Conservation (phyloP, 495 filamentous ascomycete genomes). For the Pyrenula aspistea region DNA sequence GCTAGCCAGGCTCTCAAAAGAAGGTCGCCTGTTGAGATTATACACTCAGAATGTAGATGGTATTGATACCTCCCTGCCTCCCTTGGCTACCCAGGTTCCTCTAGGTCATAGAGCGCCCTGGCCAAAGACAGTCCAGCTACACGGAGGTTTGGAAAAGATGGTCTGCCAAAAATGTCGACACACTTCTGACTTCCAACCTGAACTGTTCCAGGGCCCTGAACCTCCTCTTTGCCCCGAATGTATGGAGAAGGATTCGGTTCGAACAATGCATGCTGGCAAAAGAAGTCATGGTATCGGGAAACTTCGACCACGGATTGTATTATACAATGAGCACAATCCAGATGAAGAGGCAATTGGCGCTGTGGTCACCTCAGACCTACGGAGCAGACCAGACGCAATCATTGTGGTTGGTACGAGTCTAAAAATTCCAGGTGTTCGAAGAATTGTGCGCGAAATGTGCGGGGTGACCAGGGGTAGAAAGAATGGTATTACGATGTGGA, state of each 20-base stretch:
- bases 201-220: conserved; percentile 69
- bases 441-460: conserved; percentile 86
- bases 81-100: conserved; percentile 67
- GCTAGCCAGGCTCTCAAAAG: conserved; percentile 77
- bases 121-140: conserved; percentile 87
- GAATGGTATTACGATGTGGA: conserved; percentile 88
- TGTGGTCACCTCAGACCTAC: conserved; percentile 72
- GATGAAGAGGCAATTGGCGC: conserved; percentile 93
- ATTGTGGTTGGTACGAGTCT: conserved; percentile 92
- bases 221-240: conserved; percentile 76
- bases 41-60: conserved; percentile 97
- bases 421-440: conserved; percentile 84
- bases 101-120: conserved; percentile 69
- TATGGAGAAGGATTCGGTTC: conserved; percentile 58
- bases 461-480: conserved; percentile 60
- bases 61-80: conserved; percentile 75
- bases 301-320: conserved; percentile 81
- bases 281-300: conserved; percentile 89
- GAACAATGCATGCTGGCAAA: conserved; percentile 67
- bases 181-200: conserved; percentile 62
- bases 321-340: conserved; percentile 96
- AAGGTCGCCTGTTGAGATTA: conserved; percentile 79
- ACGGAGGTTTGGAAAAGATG: conserved; percentile 91
- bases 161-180: conserved; percentile 84
- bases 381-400: conserved; percentile 75